Base-by-base conservation (phyloP, 805 yeast genomes). In the Barnettozyma sucrosica region DNA sequence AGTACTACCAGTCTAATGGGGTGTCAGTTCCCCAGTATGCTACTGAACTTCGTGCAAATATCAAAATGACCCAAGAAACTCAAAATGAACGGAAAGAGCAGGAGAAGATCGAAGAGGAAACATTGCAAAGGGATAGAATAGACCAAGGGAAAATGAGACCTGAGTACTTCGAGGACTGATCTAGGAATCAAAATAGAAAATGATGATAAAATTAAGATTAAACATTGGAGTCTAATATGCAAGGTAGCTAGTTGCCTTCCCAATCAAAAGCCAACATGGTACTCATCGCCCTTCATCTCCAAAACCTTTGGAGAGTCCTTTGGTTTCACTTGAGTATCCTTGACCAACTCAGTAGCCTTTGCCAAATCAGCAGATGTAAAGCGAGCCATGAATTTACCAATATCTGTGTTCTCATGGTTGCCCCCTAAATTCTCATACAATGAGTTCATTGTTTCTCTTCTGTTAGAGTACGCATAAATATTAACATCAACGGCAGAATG, bases 401-500 rank as follows among this genome's bases (percentile, higher is more conserved):
- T 76, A 56, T 88, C 97, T 36, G 72, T 88, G 66, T 92, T 90
- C 67, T 90, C 97, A 59, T 79, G 87, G 65, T 83, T 85, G 7
- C 97, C 97, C 26, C 75, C 75, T 46, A 89, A 69, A 10, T 77
- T 70, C 19, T 72, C 64, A 48, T 68, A 62, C 8, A 77, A 55
- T 49, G 68, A 51, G 2, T 52, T 40, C 59, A 66, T 66, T 26
- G 80, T 71, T 7, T 66, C 56, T 43, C 71, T 69, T 23, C 75
- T 78, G 56, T 83, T 83, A 28, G 89, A 76, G 62, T 83, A 76
- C 0, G 85, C 96, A 63, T 90, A 90, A 43, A 92, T 85, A 60
- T 92, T 90, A 33, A 90, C 96, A 66, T 90, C 98, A 14, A 90
- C 97, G 0, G 96, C 97, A 19, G 95, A 83, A 65, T 90, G 98